These are phyloP conservation scores for Cytospora leucostoma DNA, from an alignment of 2,329 filamentous ascomycete genomes.

Conservation along the genomic window DNA sequence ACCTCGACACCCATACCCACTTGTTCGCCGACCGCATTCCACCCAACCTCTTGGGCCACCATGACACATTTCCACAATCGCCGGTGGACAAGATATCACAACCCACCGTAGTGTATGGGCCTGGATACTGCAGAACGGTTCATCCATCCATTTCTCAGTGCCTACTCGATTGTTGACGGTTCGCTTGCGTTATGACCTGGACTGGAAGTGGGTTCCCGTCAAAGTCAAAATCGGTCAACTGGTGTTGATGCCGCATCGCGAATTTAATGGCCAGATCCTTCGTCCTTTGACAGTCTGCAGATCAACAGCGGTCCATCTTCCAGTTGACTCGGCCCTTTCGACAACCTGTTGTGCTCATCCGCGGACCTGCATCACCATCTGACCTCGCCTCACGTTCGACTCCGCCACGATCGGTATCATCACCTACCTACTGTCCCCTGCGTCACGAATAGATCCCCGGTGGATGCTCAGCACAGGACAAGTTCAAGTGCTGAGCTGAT, in stretches of 20 bases:
- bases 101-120: conserved; percentile 3
- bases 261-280: conserved; percentile 17
- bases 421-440: conserved; percentile 5
- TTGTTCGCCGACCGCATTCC: conserved; percentile 13
- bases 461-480: neutral
- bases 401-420: conserved; percentile 8
- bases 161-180: conserved; percentile 3
- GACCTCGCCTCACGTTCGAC: conserved; percentile 15
- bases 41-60: conserved; percentile 9
- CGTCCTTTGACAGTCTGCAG: conserved; percentile 3
- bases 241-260: conserved; percentile 3
- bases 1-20: too few relatives aligned
- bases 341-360: conserved; percentile 1
- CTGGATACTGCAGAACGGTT: conserved; percentile 17
- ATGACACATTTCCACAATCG: conserved; percentile 8
- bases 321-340: conserved; percentile 1
- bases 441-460: conserved; percentile 12
- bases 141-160: conserved; percentile 1
- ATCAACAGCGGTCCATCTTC: conserved; percentile 11
- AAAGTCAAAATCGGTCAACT: conserved; percentile 6
- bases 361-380: conserved; percentile 18
- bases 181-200: neutral
- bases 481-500: neutral
- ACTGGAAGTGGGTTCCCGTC: conserved; percentile 5
- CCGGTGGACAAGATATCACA: conserved; percentile 3